Evolutionary conservation across 768 basidiomycete genomes (phyloP).

Genomic region (Phlebiopsis flavidoalba): DNA sequence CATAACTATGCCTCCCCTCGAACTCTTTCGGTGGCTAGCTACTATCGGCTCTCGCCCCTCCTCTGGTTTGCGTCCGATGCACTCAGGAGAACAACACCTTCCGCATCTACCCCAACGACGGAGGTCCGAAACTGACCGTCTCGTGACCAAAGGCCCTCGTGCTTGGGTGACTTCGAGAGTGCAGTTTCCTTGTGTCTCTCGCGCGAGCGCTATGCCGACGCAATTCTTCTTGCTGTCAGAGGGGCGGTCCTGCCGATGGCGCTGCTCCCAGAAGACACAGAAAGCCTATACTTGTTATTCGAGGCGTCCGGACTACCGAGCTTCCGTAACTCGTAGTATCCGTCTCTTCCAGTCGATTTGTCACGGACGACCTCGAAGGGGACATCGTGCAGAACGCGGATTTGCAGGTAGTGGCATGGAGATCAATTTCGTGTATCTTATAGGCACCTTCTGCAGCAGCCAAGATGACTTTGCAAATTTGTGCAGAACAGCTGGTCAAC

Average conservation of each 20-base stretch:
- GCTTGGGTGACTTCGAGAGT: conserved; percentile 86
- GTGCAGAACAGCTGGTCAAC: conserved; percentile 83
- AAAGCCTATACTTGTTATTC: conserved; percentile 95
- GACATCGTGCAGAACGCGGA: conserved; percentile 98
- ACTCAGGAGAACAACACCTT: conserved; percentile 79
- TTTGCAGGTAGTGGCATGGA: conserved; percentile 91
- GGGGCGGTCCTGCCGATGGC: conserved; percentile 88
- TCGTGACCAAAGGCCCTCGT: conserved; percentile 93
- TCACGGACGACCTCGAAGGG: conserved; percentile 83
- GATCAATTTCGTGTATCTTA: conserved; percentile 90
- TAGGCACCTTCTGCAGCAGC: conserved; percentile 92
- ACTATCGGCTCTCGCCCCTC: conserved; percentile 91
- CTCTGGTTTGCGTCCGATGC: conserved; percentile 69
- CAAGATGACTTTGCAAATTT: conserved; percentile 82
- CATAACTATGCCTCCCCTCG: conserved; percentile 71
- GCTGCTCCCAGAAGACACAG: conserved; percentile 80
- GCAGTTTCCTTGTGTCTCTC: conserved; percentile 91
- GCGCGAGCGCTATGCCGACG: conserved; percentile 88
- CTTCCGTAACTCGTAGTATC: conserved; percentile 86
- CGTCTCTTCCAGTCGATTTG: conserved; percentile 93
- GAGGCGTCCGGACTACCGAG: conserved; percentile 66
- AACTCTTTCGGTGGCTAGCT: conserved; percentile 92
- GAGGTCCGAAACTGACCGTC: conserved; percentile 80
- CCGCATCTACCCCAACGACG: conserved; percentile 83
- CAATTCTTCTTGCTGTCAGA: conserved; percentile 88